phyloP scores from a whole-genome alignment of 257 asterid species.

The Rehmannia glutinosa region DNA sequence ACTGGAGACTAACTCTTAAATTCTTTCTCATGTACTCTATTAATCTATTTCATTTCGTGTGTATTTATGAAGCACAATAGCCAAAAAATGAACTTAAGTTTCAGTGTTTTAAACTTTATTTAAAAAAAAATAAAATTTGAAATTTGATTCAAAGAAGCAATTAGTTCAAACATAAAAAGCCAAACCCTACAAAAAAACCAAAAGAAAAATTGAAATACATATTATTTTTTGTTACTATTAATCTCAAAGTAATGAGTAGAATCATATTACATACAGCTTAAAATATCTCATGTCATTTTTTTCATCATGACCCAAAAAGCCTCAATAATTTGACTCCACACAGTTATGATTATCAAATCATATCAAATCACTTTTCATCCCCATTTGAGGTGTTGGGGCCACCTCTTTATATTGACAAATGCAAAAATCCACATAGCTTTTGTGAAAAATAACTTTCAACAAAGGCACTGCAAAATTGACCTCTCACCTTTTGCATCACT shows the following conservation, averaged over 20 bases:
- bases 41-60: too few relatives aligned
- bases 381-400: slow-evolving; percentile 4
- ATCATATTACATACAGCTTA: neutral
- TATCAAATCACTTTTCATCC: slow-evolving; percentile 15
- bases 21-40: too few relatives aligned
- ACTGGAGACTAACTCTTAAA: too few relatives aligned
- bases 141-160: too few relatives aligned
- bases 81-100: too few relatives aligned
- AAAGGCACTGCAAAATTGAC: slow-evolving; percentile 1
- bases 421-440: slow-evolving; percentile 18
- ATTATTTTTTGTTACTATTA: too few relatives aligned
- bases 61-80: too few relatives aligned
- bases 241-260: neutral
- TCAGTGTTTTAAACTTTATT: too few relatives aligned
- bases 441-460: neutral
- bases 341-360: slow-evolving; percentile 24
- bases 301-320: neutral
- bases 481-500: slow-evolving; percentile 20
- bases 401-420: slow-evolving; percentile 16
- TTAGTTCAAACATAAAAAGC: too few relatives aligned
- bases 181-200: too few relatives aligned
- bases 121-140: too few relatives aligned
- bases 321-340: slow-evolving; percentile 19
- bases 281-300: neutral
- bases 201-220: too few relatives aligned